Evolutionary conservation across 2,329 filamentous ascomycete species (phyloP).

Genomic region (Botrytis elliptica): DNA sequence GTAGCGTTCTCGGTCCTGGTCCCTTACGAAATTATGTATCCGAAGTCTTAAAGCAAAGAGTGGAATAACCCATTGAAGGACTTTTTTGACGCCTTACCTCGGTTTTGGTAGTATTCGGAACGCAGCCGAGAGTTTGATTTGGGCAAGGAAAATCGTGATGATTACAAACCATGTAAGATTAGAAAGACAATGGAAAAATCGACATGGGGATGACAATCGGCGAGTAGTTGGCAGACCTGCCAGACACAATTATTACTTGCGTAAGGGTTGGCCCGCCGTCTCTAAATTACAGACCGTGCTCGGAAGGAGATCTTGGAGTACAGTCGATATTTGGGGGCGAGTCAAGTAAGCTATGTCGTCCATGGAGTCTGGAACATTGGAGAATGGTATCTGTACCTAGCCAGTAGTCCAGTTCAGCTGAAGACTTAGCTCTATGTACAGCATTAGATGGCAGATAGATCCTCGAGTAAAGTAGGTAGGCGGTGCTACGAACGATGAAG

Average conservation of each 20-base stretch:
- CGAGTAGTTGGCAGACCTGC: neutral
- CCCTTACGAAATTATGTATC: slow-evolving; percentile 7
- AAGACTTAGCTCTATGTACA: slow-evolving; percentile 6
- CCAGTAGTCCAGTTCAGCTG: slow-evolving; percentile 9
- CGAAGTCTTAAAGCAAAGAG: neutral
- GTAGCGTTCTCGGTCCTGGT: slow-evolving; percentile 2
- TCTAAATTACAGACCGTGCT: slow-evolving; percentile 8
- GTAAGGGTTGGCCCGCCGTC: slow-evolving; percentile 1
- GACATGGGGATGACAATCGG: slow-evolving; percentile 1
- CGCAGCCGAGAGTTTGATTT: slow-evolving; percentile 8
- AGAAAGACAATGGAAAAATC: neutral
- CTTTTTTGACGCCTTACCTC: neutral
- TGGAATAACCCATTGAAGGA: slow-evolving; percentile 5
- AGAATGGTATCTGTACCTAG: slow-evolving; percentile 12
- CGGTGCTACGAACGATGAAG: slow-evolving; percentile 7
- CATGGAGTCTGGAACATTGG: slow-evolving; percentile 8
- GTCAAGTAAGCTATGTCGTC: neutral
- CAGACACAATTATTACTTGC: slow-evolving; percentile 8
- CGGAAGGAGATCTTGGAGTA: neutral
- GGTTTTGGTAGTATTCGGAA: neutral
- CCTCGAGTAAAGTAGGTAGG: neutral
- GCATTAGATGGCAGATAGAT: slow-evolving; percentile 2
- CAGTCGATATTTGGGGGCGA: slow-evolving; percentile 12
- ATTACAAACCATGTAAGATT: slow-evolving; percentile 12
- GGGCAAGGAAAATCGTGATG: neutral